These are phyloP conservation scores for Teunomyces stri DNA, from an alignment of 805 yeast genomes.

Conservation along the genomic window DNA sequence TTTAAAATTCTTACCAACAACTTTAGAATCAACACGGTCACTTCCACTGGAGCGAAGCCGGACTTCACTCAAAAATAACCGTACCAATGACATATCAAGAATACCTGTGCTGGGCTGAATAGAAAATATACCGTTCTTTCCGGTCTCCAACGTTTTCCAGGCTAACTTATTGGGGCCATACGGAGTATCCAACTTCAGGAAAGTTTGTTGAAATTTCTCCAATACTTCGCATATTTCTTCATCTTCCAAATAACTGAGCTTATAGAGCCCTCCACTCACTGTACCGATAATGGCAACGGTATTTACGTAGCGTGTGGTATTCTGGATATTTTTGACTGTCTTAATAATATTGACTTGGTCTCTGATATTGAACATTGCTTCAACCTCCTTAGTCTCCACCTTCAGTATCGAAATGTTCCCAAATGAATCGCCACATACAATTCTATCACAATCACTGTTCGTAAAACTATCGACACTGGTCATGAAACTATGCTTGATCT, in stretches of 20 bases:
- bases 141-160: not conserved
- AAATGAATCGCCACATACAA: constrained; percentile 25
- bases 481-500: constrained; percentile 4
- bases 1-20: not conserved
- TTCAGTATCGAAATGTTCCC: constrained; percentile 25
- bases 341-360: constrained; percentile 27
- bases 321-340: not conserved
- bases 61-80: not conserved
- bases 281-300: constrained; percentile 25
- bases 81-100: not conserved
- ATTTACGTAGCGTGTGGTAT: not conserved
- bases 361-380: constrained; percentile 22
- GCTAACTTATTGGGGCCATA: not conserved
- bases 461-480: constrained; percentile 2
- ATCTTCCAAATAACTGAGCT: constrained; percentile 1
- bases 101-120: not conserved
- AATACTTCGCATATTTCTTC: not conserved
- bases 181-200: not conserved
- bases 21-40: not conserved
- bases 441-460: constrained; percentile 1
- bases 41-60: not conserved
- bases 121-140: not conserved
- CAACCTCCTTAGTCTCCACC: constrained; percentile 6
- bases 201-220: not conserved
- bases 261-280: constrained; percentile 26